These are phyloP conservation scores for Cystobasidium pallidum DNA, from an alignment of 1,284 basidiomycete species.

Conservation along the genomic window DNA sequence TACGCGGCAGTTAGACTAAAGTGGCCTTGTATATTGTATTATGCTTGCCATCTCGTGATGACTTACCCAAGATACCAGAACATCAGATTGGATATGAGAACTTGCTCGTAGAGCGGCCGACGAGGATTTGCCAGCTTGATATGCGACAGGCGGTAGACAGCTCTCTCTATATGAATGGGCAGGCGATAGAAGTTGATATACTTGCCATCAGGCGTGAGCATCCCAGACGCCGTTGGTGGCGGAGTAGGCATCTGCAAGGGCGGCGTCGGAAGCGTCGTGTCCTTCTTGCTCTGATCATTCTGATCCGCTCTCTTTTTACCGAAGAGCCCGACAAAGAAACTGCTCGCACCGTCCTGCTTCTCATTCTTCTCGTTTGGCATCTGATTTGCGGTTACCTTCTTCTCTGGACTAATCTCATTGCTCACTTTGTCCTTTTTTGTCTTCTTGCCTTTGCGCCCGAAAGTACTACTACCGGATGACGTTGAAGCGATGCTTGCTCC, in stretches of 20 bases:
- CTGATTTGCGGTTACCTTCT: background rate
- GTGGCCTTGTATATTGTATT: background rate
- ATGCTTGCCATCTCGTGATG: background rate
- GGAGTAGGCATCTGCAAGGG: conserved; percentile 68
- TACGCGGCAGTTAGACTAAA: background rate
- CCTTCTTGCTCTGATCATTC: conserved; percentile 63
- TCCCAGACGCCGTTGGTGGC: conserved; percentile 53
- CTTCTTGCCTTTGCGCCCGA: conserved; percentile 50
- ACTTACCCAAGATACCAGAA: conserved; percentile 83
- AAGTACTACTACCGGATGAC: conserved; percentile 14
- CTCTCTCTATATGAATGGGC: conserved; percentile 96
- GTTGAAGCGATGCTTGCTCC: conserved; percentile 25
- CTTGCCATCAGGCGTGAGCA: conserved; percentile 60
- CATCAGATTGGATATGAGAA: conserved; percentile 94
- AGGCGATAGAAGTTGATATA: conserved; percentile 74
- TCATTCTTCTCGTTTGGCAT: conserved; percentile 53
- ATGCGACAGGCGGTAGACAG: conserved; percentile 95
- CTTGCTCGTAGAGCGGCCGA: conserved; percentile 94
- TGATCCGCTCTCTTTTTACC: conserved; percentile 75
- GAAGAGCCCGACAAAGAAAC: conserved; percentile 88
- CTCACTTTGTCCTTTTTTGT: conserved; percentile 56
- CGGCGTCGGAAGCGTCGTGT: conserved; percentile 68
- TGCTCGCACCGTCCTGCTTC: conserved; percentile 50
- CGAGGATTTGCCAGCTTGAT: conserved; percentile 98
- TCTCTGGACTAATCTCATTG: conserved; percentile 51